These are phyloP conservation scores for Pseudogymnoascus verrucosus DNA, from an alignment of 2,329 filamentous ascomycete species.

Conservation along the genomic window DNA sequence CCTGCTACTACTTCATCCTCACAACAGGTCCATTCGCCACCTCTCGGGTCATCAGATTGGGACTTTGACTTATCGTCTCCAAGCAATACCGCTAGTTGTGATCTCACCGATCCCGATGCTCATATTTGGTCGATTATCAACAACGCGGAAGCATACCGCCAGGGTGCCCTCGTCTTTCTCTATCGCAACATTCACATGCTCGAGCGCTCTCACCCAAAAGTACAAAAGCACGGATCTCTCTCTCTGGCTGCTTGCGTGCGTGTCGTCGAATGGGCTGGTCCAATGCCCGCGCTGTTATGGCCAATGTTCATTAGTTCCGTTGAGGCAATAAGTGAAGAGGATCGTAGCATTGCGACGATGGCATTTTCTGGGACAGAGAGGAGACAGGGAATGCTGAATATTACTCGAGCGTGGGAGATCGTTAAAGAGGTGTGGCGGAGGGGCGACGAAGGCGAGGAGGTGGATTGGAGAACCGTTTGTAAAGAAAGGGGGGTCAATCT, in stretches of 20 bases:
- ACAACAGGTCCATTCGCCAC: not conserved
- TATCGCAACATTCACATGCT: conserved; percentile 34
- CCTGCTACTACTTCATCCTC: not conserved
- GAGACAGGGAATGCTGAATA: conserved; percentile 50
- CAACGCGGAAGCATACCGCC: conserved; percentile 44
- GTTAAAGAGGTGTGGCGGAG: conserved; percentile 54
- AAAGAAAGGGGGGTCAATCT: conserved; percentile 50
- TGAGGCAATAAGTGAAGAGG: conserved; percentile 43
- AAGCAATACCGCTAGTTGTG: not conserved
- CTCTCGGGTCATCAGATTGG: not conserved
- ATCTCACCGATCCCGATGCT: conserved; percentile 10
- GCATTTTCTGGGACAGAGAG: conserved; percentile 46
- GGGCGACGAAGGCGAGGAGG: conserved; percentile 31
- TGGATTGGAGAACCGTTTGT: conserved; percentile 33
- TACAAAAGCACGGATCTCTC: conserved; percentile 45
- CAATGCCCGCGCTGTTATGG: conserved; percentile 57
- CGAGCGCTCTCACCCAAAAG: conserved; percentile 38
- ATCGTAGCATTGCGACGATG: conserved; percentile 43
- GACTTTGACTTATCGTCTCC: conserved; percentile 10
- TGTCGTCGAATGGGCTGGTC: conserved; percentile 47
- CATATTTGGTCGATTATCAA: conserved; percentile 29
- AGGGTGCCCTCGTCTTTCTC: conserved; percentile 40
- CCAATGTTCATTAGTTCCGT: conserved; percentile 56
- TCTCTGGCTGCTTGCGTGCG: conserved; percentile 46
- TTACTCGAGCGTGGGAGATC: conserved; percentile 43